Evolutionary conservation across 2,329 filamentous ascomycete species (phyloP), one percentile per base, ranked within the genome.

Genomic region (Parasarocladium wereldwijsianum): DNA sequence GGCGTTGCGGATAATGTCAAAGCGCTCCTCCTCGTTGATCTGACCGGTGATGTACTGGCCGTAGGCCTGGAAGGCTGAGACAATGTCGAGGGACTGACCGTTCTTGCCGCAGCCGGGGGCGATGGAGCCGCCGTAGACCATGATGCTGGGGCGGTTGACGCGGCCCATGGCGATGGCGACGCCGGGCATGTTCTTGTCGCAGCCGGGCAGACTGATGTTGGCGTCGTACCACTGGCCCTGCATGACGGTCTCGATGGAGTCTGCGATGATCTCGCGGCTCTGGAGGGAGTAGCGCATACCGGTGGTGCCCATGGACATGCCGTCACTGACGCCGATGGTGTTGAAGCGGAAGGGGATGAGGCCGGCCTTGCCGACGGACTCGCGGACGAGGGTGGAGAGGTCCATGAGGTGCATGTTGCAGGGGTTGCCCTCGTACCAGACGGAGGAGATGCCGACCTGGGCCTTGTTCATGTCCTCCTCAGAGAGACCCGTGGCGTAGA

Each of bases 111-210:
- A 94, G 26, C 90, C 90, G 21, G 90, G 83, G 51, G 81, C 76
- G 52, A 96, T 98, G 24, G 82, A 85, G 28, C 90, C 90, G 42
- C 90, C 90, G 49, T 98, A 98, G 17, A 98, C 82, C 90, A 98
- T 98, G 50, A 98, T 66, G 44, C 82, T 85, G 17, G 90, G 90
- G 26, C 90, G 67, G 63, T 98, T 96, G 41, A 94, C 75, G 43
- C 90, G 73, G 21, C 85, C 87, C 82, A 94, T 94, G 33, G 86
- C 90, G 47, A 90, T 90, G 44, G 85, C 60, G 9, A 90, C 82
- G 54, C 82, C 82, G 2, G 85, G 85, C 90, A 98, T 96, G 62
- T 98, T 98, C 74, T 98, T 98, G 69, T 98, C 90, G 58, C 90
- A 98, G 28, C 90, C 90, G 10, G 90, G 90, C 45, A 98, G 80